Conservation (phyloP, 177 flowering plant genomes). For the Tripterygium wilfordii region DNA sequence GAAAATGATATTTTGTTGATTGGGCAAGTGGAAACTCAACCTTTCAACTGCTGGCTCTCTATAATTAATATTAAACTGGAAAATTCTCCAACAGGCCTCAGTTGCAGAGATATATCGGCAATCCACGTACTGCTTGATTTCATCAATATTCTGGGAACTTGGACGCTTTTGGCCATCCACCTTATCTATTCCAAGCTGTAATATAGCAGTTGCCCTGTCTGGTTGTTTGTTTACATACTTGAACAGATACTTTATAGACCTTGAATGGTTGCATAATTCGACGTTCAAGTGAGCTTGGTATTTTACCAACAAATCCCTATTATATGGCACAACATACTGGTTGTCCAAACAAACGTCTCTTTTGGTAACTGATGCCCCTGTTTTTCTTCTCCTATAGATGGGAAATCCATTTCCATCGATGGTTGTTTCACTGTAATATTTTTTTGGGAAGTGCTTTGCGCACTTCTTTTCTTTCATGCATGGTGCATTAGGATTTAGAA, state of each 20-base stretch:
- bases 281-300: constrained; percentile 1
- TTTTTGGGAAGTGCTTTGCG: neutral
- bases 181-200: too few species aligned
- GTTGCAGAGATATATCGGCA: neutral
- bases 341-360: neutral
- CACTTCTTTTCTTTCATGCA: too few species aligned
- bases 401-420: too few species aligned
- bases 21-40: neutral
- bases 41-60: neutral
- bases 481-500: too few species aligned
- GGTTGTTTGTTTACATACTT: too few species aligned
- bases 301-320: neutral
- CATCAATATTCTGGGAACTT: too few species aligned
- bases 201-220: too few species aligned
- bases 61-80: neutral
- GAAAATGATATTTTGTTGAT: too few species aligned
- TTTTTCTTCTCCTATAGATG: neutral
- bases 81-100: constrained; percentile 4
- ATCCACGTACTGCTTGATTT: too few species aligned
- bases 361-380: neutral
- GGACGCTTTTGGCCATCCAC: too few species aligned
- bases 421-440: neutral
- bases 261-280: neutral
- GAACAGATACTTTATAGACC: too few species aligned
- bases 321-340: too few species aligned